Evolutionary conservation across 2,329 filamentous ascomycete species (phyloP).

Genomic region (Diaporthe vaccinii): DNA sequence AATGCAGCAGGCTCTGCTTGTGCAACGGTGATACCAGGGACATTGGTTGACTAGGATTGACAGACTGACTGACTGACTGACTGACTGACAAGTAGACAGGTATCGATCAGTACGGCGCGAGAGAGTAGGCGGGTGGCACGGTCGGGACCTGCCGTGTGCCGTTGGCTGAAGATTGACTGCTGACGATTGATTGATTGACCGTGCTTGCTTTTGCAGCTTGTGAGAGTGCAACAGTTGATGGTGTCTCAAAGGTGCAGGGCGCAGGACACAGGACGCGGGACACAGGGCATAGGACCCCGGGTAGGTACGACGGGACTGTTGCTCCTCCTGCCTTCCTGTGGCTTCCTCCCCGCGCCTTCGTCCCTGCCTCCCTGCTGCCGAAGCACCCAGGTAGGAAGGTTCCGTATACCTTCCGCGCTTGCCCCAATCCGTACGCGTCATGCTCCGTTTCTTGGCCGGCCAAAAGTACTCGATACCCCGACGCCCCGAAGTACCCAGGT

Average conservation of each 20-base stretch:
- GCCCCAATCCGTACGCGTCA: background rate
- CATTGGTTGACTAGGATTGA: background rate
- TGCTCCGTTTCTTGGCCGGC: background rate
- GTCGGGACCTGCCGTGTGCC: slow-evolving; percentile 21
- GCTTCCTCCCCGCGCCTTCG: background rate
- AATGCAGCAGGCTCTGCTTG: background rate
- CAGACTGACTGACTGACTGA: background rate
- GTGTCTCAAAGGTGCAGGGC: background rate
- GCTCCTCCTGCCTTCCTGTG: background rate
- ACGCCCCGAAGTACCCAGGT: background rate
- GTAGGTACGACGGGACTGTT: background rate
- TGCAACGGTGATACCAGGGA: background rate
- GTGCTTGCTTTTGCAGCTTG: slow-evolving; percentile 14
- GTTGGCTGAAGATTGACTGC: background rate
- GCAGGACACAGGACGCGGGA: background rate
- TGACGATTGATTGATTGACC: background rate
- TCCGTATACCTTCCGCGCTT: slow-evolving; percentile 4
- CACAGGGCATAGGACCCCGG: background rate
- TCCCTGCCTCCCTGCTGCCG: background rate
- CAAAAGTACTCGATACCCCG: background rate
- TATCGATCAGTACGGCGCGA: background rate
- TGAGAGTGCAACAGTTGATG: slow-evolving; percentile 1
- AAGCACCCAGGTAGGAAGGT: background rate
- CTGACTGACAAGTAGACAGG: background rate
- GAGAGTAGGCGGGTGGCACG: background rate